A percentile compares a stretch with the other conserved stretches of the same genome.
Evolutionary conservation across 495 filamentous ascomycete genomes (phyloP).

Genomic region (Immersiella caudata): DNA sequence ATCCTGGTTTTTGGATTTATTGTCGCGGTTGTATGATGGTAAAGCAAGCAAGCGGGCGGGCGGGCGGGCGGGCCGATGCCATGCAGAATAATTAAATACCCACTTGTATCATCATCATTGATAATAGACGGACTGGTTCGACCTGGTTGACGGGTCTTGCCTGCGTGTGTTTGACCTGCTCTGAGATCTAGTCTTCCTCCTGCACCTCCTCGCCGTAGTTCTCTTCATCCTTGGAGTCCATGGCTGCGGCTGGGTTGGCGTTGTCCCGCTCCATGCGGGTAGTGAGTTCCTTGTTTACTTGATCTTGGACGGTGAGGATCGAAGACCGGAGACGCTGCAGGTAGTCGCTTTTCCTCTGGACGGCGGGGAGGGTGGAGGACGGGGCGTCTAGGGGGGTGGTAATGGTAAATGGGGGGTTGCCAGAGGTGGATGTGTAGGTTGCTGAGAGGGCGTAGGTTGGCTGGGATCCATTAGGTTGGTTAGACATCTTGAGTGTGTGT

Average conservation of each 20-base stretch:
- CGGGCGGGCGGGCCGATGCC: not conserved
- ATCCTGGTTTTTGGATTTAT: not conserved
- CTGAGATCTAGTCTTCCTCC: slow-evolving; percentile 41
- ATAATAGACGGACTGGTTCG: not conserved
- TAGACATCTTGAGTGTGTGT: not conserved
- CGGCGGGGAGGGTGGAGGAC: slow-evolving; percentile 39
- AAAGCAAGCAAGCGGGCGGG: not conserved
- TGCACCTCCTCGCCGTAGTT: slow-evolving; percentile 82
- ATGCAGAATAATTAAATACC: slow-evolving; percentile 12
- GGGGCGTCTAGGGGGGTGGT: slow-evolving; percentile 58
- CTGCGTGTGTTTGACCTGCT: not conserved
- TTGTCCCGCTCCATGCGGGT: slow-evolving; percentile 89
- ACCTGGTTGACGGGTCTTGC: not conserved
- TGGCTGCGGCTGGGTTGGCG: slow-evolving; percentile 59
- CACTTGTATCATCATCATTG: slow-evolving; percentile 7
- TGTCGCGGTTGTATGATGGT: not conserved
- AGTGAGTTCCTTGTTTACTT: slow-evolving; percentile 83
- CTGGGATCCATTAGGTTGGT: slow-evolving; percentile 16
- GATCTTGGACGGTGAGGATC: slow-evolving; percentile 64
- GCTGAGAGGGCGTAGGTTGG: slow-evolving; percentile 27
- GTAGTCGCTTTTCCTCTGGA: slow-evolving; percentile 64
- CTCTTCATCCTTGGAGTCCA: slow-evolving; percentile 81
- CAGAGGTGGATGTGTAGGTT: slow-evolving; percentile 8
- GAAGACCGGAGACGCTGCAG: slow-evolving; percentile 66
- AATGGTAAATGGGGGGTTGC: slow-evolving; percentile 36